Conservation (phyloP, 2,329 filamentous ascomycete genomes). For the Monosporascus sp. region DNA sequence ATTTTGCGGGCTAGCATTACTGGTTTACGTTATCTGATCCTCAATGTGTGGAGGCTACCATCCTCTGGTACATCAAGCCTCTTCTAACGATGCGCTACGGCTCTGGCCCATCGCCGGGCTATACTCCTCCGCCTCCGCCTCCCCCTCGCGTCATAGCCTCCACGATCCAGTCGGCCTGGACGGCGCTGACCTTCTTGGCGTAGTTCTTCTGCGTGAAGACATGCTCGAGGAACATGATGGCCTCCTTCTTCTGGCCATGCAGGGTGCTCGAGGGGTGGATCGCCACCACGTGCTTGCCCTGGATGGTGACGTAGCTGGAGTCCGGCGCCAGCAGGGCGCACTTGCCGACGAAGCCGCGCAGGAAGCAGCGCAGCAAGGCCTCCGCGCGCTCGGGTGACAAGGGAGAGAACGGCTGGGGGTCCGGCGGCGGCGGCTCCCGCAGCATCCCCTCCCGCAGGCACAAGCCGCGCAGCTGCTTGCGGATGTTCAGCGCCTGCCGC, state of each 20-base stretch:
- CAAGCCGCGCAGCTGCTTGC: slow-evolving; percentile 54
- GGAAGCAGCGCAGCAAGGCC: slow-evolving; percentile 53
- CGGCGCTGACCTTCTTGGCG: slow-evolving; percentile 58
- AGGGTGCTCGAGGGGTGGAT: slow-evolving; percentile 60
- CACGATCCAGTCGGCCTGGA: slow-evolving; percentile 55
- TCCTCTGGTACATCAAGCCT: too few relatives aligned
- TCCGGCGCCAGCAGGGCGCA: slow-evolving; percentile 57
- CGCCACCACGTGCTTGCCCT: slow-evolving; percentile 54
- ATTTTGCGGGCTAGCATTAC: too few relatives aligned
- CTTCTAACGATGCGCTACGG: too few relatives aligned
- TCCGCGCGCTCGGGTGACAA: slow-evolving; percentile 49
- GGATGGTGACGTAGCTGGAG: slow-evolving; percentile 53
- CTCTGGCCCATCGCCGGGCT: not conserved
- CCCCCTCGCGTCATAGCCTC: slow-evolving; percentile 29
- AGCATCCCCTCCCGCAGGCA: slow-evolving; percentile 49
- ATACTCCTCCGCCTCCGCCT: not conserved
- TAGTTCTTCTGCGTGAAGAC: slow-evolving; percentile 63
- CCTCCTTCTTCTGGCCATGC: slow-evolving; percentile 58
- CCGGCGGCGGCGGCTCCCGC: slow-evolving; percentile 36
- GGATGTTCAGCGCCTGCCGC: slow-evolving; percentile 56
- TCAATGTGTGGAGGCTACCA: too few relatives aligned
- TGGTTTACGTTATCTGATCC: too few relatives aligned
- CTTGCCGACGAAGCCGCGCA: slow-evolving; percentile 55
- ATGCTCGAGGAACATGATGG: slow-evolving; percentile 64
- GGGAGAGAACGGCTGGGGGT: slow-evolving; percentile 52